A percentile compares a stretch with the other conserved stretches of the same genome.
These are phyloP conservation scores for Apophysomyces sp. DNA, from an alignment of 371 early-diverging fungal genomes.

Conservation along the genomic window DNA sequence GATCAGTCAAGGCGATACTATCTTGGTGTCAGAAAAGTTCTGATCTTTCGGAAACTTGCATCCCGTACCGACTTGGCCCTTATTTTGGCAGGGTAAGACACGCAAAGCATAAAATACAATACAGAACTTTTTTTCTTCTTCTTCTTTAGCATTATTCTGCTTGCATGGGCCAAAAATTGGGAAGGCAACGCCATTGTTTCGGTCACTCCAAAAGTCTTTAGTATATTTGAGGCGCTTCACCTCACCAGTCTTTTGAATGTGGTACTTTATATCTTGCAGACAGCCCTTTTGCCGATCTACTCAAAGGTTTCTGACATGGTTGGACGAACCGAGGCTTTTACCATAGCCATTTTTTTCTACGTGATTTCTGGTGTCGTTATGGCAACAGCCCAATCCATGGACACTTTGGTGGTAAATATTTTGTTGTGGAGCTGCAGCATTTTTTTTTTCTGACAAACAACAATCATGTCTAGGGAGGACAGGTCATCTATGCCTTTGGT, in stretches of 20 bases:
- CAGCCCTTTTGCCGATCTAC: constrained; percentile 47
- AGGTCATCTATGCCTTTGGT: constrained; percentile 42
- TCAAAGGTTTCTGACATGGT: constrained; percentile 46
- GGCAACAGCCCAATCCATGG: constrained; percentile 29
- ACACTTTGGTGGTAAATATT: constrained; percentile 28
- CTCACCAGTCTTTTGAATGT: constrained; percentile 26
- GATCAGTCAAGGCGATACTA: neutral
- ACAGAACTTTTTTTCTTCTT: neutral
- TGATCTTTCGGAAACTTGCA: neutral
- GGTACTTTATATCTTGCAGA: constrained; percentile 38
- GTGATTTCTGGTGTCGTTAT: constrained; percentile 33
- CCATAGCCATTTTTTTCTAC: constrained; percentile 37
- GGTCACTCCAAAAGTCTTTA: constrained; percentile 18
- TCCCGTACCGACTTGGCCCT: neutral
- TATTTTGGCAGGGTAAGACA: neutral
- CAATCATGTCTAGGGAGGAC: constrained; percentile 25
- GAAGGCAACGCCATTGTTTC: constrained; percentile 20
- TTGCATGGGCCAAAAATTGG: constrained; percentile 34
- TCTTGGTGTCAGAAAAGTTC: neutral
- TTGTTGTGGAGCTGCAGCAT: neutral
- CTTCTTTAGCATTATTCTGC: constrained; percentile 14
- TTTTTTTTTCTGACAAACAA: too few species aligned
- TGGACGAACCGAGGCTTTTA: constrained; percentile 38
- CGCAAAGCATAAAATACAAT: neutral
- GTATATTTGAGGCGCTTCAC: constrained; percentile 20